Evolutionary conservation across 805 yeast genomes (phyloP), one percentile per base, ranked within the genome.

Genomic region (Saccharomyces kudriavzevii): DNA sequence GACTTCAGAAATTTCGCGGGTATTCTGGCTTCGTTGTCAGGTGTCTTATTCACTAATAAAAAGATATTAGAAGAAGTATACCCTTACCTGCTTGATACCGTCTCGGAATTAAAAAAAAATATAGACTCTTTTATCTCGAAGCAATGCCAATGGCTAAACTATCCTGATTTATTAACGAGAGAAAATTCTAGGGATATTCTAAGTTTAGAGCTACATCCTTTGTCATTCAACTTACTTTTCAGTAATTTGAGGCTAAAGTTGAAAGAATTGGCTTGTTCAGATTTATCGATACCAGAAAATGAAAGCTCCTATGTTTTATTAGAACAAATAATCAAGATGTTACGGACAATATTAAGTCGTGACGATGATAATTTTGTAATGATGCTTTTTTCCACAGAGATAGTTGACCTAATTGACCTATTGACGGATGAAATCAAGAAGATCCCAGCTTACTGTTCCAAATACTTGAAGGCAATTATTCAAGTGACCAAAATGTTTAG

Each of bases 131-230:
- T 83, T 55, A 74, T 81, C 48, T 77, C 72, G 50, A 78, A 71
- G 56, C 83, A 83, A 54, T 71, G 82, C 49, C 66, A 67, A 4
- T 69, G 81, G 63, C 66, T 83, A 40, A 73, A 77, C 10, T 75
- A 81, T 11, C 72, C 71, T 26, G 80, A 76, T 61, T 70, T 79
- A 54, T 76, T 80, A 4, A 75, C 83, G 0, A 75, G 95, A 56
- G 94, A 88, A 47, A 80, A 82, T 45, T 79, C 88, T 2, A 81
- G 84, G 56, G 96, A 88, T 58, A 82, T 88, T 1, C 67, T 89
- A 47, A 81, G 86, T 13, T 70, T 77, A 29, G 91, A 85, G 54
- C 68, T 84, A 48, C 84, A 86, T 69, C 81, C 89, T 11, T 72
- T 74, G 26, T 76, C 82, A 13, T 77, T 78, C 63, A 76, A 74